A percentile compares a stretch with the other conserved stretches of the same genome.
Conservation (phyloP, 2,329 filamentous ascomycete species). For the Exophiala alcalophila region DNA sequence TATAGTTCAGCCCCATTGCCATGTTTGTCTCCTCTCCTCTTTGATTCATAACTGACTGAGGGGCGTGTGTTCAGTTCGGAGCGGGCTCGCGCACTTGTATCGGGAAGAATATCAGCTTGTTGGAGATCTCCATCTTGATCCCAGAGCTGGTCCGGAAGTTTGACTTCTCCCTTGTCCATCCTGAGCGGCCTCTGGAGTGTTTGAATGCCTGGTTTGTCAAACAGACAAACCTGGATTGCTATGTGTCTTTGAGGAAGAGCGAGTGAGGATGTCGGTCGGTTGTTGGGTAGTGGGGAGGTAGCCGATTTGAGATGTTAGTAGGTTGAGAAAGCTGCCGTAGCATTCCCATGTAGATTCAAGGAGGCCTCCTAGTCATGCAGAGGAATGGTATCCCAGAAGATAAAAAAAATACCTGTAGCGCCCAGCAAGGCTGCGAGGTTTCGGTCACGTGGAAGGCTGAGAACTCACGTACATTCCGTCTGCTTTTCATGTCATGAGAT, state of each 20-base stretch:
- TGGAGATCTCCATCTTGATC: slow-evolving; percentile 21
- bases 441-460: too few species aligned
- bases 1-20: too few species aligned
- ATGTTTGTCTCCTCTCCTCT: background rate
- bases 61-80: slow-evolving; percentile 26
- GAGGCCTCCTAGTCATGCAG: too few species aligned
- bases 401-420: too few species aligned
- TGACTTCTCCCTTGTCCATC: slow-evolving; percentile 24
- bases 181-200: slow-evolving; percentile 20
- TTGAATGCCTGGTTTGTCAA: slow-evolving; percentile 51
- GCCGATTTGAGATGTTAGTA: too few species aligned
- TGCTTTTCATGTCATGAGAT: too few species aligned
- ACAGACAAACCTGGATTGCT: slow-evolving; percentile 25
- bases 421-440: too few species aligned
- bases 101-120: slow-evolving; percentile 21
- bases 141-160: slow-evolving; percentile 27
- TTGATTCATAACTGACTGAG: slow-evolving; percentile 51
- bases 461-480: too few species aligned
- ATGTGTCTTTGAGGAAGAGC: slow-evolving; percentile 15
- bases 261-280: slow-evolving; percentile 3
- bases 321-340: too few species aligned
- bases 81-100: slow-evolving; percentile 22
- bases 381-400: too few species aligned
- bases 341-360: too few species aligned
- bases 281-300: too few species aligned